Evolutionary conservation across 495 filamentous ascomycete genomes (phyloP), one percentile per base, ranked within the genome.

Genomic region (Copromyces sp.): DNA sequence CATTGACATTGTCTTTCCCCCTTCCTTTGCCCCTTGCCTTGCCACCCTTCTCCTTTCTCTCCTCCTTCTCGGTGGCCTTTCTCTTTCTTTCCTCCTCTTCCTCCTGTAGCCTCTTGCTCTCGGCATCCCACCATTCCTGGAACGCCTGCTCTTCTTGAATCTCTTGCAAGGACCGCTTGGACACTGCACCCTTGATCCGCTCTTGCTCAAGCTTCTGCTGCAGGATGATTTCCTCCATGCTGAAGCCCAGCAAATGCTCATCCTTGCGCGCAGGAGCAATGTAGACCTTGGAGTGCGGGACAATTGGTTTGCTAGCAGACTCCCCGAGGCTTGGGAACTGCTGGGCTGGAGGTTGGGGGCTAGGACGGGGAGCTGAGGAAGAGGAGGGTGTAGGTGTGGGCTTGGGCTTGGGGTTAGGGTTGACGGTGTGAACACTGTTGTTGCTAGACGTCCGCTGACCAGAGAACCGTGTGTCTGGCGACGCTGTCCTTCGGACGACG

Each of bases 111-210:
- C 91, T 87, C 75, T 87, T 87, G 78, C 91, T 94, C 79, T 99
- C 95, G 71, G 91, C 88, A 74, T 98, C 94, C 95, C 95, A 99
- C 95, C 96, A 99, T 78, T 95, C 90, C 80, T 97, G 92, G 81
- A 99, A 99, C 41, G 94, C 93, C 79, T 99, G 95, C 79, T 99
- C 95, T 69, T 91, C 88, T 78, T 99, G 96, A 74, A 99, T 99
- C 47, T 98, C 95, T 77, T 95, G 88, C 47, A 99, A 80, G 73
- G 90, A 94, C 53, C 95, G 87, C 79, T 96, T 97, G 3, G 92
- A 91, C 0, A 86, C 89, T n/a, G 93, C 93, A 81, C 97, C 94
- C 47, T 87, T 89, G 73, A 95, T 88, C 69, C 89, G 85, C 73
- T 94, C 88, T 76, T 98, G 95, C 74, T 97, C 94, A 8, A 88